These are phyloP conservation scores for Candida maris DNA, from an alignment of 805 yeast genomes.

Conservation along the genomic window DNA sequence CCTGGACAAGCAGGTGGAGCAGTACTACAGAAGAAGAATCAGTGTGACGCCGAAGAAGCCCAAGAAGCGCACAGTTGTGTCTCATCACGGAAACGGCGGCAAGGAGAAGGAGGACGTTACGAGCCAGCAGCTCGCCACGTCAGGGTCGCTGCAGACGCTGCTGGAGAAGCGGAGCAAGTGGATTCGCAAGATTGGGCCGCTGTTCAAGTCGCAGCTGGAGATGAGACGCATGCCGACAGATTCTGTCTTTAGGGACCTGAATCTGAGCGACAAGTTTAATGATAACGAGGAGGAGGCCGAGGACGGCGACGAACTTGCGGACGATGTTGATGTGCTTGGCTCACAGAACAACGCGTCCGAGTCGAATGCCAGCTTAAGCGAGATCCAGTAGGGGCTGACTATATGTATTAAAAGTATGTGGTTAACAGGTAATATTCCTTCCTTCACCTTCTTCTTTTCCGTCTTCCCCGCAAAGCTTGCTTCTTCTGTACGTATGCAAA, in stretches of 20 bases:
- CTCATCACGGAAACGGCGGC: slow-evolving; percentile 20
- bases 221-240: slow-evolving; percentile 75
- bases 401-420: no score
- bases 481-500: no score
- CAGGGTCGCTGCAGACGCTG: slow-evolving; percentile 71
- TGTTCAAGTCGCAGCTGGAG: slow-evolving; percentile 61
- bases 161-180: slow-evolving; percentile 85
- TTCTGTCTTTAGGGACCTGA: slow-evolving; percentile 46
- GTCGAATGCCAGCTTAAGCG: slow-evolving; percentile 17
- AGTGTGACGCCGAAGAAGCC: slow-evolving; percentile 64
- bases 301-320: slow-evolving; percentile 21
- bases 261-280: slow-evolving; percentile 26
- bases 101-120: slow-evolving; percentile 24
- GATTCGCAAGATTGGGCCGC: slow-evolving; percentile 85
- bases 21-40: slow-evolving; percentile 79
- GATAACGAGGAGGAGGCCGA: slow-evolving; percentile 26
- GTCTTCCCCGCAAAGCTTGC: no score
- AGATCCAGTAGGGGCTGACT: slow-evolving; percentile 3
- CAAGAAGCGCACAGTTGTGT: slow-evolving; percentile 42
- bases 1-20: slow-evolving; percentile 94
- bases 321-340: slow-evolving; percentile 24
- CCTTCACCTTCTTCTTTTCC: no score
- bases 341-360: slow-evolving; percentile 8
- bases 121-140: slow-evolving; percentile 62
- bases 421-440: no score